Base-by-base conservation (phyloP, 768 basidiomycete genomes). In the Coprinopsis strossmayeri region DNA sequence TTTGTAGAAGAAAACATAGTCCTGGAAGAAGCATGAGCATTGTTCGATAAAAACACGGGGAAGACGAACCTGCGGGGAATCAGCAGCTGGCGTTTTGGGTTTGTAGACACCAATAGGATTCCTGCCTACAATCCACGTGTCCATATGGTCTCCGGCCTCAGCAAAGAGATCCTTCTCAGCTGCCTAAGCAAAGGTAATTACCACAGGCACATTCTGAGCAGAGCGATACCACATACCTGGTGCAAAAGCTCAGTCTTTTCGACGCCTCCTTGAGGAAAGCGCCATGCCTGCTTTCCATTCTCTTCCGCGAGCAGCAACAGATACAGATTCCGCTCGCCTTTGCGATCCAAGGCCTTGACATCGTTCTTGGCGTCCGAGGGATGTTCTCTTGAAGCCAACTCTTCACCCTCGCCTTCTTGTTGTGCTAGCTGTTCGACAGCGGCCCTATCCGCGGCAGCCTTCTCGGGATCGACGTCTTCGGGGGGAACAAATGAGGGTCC, bases 41-140 rank as follows among this genome's bases (percentile, higher is more conserved):
- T n/a, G n/a, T 2, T 4, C 30, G 21, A 32, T 12, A 25, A 11
- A 12, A 38, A 30, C 11, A 21, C 13, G 9, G 17, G 23, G 15
- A 18, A 35, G 7, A 57, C 65, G 30, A 55, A 76, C 78, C 56
- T 77, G 65, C 49, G 67, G 59, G 11, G 60, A 49, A 30, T 57
- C 49, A 34, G 55, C 53, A n/a, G 64, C 57, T 32, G 62, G 52
- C 20, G 61, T 58, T 25, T 70, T 61, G 53, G 78, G 77, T 60
- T 82, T 78, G 64, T 81, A 78, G 46, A 89, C 74, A 3, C 91
- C 92, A 55, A 95, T 80, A 2, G 95, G 95, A 48, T 86, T 87
- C 46, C 84, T 79, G 45, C 90, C 81, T n/a, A 95, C 91, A 53
- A 94, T 71, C 94, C 95, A 98, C 11, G 82, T 82, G 59, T 98